Percentiles rank a stretch among this genome's conserved stretches.
phyloP scores from a whole-genome alignment of 140 eudicot genomes.

The Anethum foeniculum region DNA sequence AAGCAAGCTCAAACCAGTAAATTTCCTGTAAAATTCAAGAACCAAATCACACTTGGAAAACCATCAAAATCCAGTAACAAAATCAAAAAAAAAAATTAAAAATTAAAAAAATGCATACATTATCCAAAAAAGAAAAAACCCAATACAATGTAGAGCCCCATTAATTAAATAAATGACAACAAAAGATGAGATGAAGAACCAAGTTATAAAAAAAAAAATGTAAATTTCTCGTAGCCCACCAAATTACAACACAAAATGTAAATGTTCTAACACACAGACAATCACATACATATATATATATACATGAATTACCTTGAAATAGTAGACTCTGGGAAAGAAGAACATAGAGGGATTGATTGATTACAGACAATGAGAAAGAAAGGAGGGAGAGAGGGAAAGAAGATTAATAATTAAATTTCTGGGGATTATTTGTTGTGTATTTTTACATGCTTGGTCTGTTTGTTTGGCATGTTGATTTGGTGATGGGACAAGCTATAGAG shows the following conservation, averaged over 20 bases:
- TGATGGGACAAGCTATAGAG: background rate
- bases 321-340: conserved; percentile 12
- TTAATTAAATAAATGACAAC: background rate
- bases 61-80: background rate
- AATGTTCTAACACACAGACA: background rate
- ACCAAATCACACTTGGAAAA: background rate
- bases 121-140: background rate
- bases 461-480: conserved; percentile 3
- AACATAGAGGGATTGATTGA: conserved; percentile 8
- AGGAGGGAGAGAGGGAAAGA: background rate
- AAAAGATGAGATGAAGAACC: conserved; percentile 26
- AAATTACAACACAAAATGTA: background rate
- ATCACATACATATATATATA: background rate
- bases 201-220: background rate
- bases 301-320: background rate
- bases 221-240: background rate
- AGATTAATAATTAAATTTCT: background rate
- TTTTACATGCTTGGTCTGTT: background rate
- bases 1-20: conserved; percentile 8
- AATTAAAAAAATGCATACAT: background rate
- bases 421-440: background rate
- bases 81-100: background rate
- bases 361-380: background rate
- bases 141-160: background rate
- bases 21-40: conserved; percentile 7